A percentile compares a stretch with the other conserved stretches of the same genome.
These are phyloP conservation scores for Trichosporon coremiiforme DNA, from an alignment of 1,284 basidiomycete genomes.

Conservation along the genomic window DNA sequence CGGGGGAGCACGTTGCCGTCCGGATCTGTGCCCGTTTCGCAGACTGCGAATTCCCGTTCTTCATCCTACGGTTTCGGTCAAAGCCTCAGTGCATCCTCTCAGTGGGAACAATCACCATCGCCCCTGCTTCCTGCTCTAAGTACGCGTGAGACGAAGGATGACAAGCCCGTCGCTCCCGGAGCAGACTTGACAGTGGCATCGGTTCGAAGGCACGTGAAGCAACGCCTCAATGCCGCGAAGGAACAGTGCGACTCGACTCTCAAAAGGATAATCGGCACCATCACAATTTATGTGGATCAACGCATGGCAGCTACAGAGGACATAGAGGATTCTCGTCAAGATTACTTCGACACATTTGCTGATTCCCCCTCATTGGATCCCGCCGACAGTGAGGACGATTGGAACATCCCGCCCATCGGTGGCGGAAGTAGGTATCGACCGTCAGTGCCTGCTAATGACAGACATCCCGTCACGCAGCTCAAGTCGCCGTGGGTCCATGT, in stretches of 20 bases:
- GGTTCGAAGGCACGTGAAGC: conserved; percentile 88
- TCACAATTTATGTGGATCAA: conserved; percentile 92
- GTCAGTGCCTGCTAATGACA: too few species aligned
- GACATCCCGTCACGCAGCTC: conserved; percentile 38
- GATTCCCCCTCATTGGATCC: conserved; percentile 46
- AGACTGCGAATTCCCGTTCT: conserved; percentile 32
- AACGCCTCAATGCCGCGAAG: conserved; percentile 90
- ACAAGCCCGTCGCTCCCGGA: conserved; percentile 43
- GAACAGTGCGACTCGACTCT: conserved; percentile 94
- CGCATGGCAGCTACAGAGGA: conserved; percentile 55
- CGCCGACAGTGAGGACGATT: conserved; percentile 48
- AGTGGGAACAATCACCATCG: conserved; percentile 54
- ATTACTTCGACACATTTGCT: conserved; percentile 54
- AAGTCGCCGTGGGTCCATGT: conserved; percentile 48
- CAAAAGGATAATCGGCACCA: conserved; percentile 84
- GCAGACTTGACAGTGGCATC: conserved; percentile 62
- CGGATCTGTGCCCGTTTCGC: neutral
- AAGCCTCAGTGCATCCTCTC: conserved; percentile 36
- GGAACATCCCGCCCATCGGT: conserved; percentile 23
- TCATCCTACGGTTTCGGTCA: conserved; percentile 41
- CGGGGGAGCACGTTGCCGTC: neutral
- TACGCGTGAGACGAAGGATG: conserved; percentile 21
- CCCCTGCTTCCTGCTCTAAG: conserved; percentile 32
- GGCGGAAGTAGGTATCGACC: too few species aligned
- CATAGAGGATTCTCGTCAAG: conserved; percentile 37